phyloP scores from a whole-genome alignment of 805 yeast genomes.

The Saccharomycopsis javanensis region DNA sequence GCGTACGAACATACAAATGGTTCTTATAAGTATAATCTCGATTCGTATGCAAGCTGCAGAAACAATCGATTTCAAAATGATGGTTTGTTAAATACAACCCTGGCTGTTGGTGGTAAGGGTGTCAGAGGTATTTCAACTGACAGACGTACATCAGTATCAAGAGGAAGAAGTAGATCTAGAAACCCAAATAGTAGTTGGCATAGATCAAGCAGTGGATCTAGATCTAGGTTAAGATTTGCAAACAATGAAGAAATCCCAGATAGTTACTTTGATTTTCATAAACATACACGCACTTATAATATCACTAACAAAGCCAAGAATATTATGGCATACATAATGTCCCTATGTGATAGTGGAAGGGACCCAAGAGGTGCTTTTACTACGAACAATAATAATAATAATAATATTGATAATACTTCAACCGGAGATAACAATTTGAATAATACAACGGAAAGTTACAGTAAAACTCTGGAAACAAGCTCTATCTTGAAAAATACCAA shows the following conservation, averaged over 20 bases:
- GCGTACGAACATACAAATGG: neutral
- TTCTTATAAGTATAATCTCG: neutral
- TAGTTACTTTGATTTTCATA: neutral
- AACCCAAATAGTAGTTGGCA: neutral
- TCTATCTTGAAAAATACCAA: neutral
- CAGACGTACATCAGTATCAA: neutral
- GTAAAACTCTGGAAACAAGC: neutral
- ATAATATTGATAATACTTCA: neutral
- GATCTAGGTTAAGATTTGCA: conserved; percentile 2
- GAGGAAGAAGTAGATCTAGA: neutral
- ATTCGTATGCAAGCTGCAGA: neutral
- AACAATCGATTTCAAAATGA: conserved; percentile 5
- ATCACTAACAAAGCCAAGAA: conserved; percentile 37
- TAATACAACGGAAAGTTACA: neutral
- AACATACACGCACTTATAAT: conserved; percentile 2
- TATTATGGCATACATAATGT: conserved; percentile 43
- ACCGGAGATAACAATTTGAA: neutral
- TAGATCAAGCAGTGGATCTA: neutral
- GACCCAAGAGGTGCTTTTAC: no score
- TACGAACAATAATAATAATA: no score
- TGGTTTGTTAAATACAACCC: neutral
- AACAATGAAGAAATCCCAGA: neutral
- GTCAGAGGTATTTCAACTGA: neutral
- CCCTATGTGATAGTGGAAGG: conserved; percentile 23
- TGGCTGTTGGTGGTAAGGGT: neutral